A percentile compares a stretch with the other conserved stretches of the same genome.
Conservation (phyloP, 208 protist species). For the Sergeia podlipaevii region DNA sequence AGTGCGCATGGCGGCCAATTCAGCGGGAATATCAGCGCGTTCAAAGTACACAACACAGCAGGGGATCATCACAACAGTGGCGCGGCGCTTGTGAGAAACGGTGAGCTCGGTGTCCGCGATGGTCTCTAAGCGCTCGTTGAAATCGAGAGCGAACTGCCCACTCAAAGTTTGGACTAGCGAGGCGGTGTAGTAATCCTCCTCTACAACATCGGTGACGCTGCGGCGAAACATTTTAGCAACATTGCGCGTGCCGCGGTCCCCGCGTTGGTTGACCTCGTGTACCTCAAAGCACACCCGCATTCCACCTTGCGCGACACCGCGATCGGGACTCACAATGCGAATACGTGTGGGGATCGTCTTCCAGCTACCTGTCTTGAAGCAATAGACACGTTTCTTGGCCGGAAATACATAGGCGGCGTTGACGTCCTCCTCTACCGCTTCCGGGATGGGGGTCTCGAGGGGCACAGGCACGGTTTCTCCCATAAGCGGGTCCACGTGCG, state of each 20-base stretch:
- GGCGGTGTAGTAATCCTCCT: slow-evolving; percentile 75
- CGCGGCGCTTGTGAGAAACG: slow-evolving; percentile 17
- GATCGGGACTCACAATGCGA: slow-evolving; percentile 33
- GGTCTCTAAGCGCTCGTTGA: slow-evolving; percentile 25
- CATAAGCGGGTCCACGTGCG: too few species aligned
- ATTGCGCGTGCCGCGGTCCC: slow-evolving; percentile 23
- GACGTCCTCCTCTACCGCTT: background rate
- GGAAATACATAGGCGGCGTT: slow-evolving; percentile 21
- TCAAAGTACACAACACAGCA: slow-evolving; percentile 43
- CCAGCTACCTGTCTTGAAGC: slow-evolving; percentile 38
- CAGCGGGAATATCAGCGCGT: slow-evolving; percentile 28
- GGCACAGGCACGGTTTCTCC: too few species aligned
- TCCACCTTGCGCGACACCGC: slow-evolving; percentile 44
- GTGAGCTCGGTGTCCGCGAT: slow-evolving; percentile 10
- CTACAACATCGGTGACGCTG: slow-evolving; percentile 50
- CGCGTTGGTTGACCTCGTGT: slow-evolving; percentile 40
- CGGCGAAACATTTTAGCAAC: slow-evolving; percentile 75
- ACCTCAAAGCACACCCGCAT: slow-evolving; percentile 80
- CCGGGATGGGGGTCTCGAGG: background rate
- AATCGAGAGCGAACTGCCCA: slow-evolving; percentile 46
- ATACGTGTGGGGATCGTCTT: slow-evolving; percentile 23
- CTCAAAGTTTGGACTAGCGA: slow-evolving; percentile 58
- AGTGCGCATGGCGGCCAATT: slow-evolving; percentile 22
- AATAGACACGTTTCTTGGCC: slow-evolving; percentile 48
- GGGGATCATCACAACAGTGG: slow-evolving; percentile 24